Base-by-base conservation (phyloP, 495 filamentous ascomycete species). In the Pseudoneurospora amorphoporcata region DNA sequence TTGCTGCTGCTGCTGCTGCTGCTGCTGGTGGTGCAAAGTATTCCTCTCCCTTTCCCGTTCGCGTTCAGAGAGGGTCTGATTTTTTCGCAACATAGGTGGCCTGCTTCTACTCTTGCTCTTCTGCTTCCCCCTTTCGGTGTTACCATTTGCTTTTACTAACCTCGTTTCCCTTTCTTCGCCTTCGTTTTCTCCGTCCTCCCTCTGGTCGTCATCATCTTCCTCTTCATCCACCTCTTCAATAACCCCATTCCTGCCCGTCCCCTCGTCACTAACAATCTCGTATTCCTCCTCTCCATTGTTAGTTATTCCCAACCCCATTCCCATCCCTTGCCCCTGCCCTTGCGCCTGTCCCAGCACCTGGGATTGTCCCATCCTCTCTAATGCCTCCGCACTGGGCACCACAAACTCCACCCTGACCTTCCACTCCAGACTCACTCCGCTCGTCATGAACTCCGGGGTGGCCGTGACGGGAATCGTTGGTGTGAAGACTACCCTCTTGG, bases 381-480 rank as follows among this genome's bases (percentile, higher is more conserved):
- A 16, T 7, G 53, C 53, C n/a, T 69, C 70, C 29, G 68, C 87
- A 72, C 73, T 87, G 71, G 75, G 90, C 82, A 72, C 93, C 12
- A 97, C 91, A 80, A 99, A 98, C 81, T 98, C 94, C 69, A 98
- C 87, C 2, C 92, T 83, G 12, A 99, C 79, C 81, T 89, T 90
- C 95, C 95, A 99, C 73, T 91, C 91, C 40, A 94, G 83, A 72
- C 88, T 90, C 2, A 99, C 88, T 4, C 93, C 94, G 68, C 88
- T 95, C 2, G 95, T 99, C 12, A 94, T 85, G 76, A 98, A 95
- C 69, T 93, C 92, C 0, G 95, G 96, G 8, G 94, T 97, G 9
- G 92, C 92, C 35, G 84, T 83, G 19, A 89, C 83, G 2, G 96
- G 96, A 41, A 99, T 92, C 0, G 91, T 90, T 3, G 92, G 92